Base-by-base conservation (phyloP, 176 grass and related monocot species). In the Tillandsia leiboldiana region DNA sequence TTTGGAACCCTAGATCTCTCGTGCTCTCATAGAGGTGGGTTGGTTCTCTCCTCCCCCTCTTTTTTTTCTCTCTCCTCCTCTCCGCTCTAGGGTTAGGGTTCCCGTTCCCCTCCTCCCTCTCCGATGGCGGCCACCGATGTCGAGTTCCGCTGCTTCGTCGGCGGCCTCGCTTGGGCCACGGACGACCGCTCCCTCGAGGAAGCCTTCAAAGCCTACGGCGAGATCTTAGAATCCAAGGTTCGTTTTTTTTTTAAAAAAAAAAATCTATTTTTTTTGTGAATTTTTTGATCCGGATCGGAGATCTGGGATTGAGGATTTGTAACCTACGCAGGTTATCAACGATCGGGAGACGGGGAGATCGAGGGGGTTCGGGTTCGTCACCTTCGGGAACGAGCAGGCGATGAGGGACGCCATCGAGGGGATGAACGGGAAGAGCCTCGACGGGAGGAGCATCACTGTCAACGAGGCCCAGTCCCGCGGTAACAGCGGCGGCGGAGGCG, bases 61-160 rank as follows among this genome's bases (percentile, higher is more conserved):
- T 51, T 74, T 48, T 48, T 29, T 12, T 24, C 47, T n/a, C 22
- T 58, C 76, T n/a, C n/a, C n/a, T n/a, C n/a, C n/a, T n/a, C 14
- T 78, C 69, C 71, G 75, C 66, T 81, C 51, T 79, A 77, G 83
- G 73, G 61, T 73, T 83, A 77, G 83, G 73, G 66, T 73, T 83
- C 84, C 75, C 79, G 71, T 82, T 63, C 68, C 72, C 59, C 70
- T 18, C 23, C 49, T 0, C 28, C 33, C 15, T 12, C 26, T 17
- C 18, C 8, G 48, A 87, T 89, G 89, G 81, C 79, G 48, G 77
- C 77, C 17, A 20, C 86, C 42, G 89, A 96, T 12, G 92, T 87
- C 3, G 93, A 92, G 82, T 97, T 72, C 87, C 89, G 94, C 65
- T 90, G 89, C 79, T 99, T 99, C 69, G 89, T 99, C 26, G 94